phyloP scores from a whole-genome alignment of 148 eudicot species.

The Rhododendron kiyosumense region DNA sequence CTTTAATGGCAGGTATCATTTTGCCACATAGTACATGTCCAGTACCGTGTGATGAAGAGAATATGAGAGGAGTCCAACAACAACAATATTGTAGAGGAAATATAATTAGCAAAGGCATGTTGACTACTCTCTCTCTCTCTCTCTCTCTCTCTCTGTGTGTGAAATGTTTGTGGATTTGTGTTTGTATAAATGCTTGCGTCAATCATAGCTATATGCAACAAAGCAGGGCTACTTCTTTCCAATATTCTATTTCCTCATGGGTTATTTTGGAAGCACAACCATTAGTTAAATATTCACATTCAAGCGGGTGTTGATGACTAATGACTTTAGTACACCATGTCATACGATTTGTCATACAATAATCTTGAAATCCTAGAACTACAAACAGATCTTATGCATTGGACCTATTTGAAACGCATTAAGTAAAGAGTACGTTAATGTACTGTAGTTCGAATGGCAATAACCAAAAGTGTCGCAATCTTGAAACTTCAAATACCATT shows the following conservation, averaged over 20 bases:
- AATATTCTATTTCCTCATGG: neutral
- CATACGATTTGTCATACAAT: too few relatives aligned
- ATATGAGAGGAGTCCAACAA: neutral
- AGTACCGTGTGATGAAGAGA: neutral
- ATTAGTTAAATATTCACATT: neutral
- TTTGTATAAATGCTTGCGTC: neutral
- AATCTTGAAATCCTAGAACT: neutral
- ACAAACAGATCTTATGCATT: too few relatives aligned
- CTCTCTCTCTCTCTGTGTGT: neutral
- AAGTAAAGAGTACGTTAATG: neutral
- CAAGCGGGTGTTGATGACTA: neutral
- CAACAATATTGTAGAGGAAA: neutral
- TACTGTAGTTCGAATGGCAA: neutral
- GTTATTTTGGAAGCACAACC: neutral
- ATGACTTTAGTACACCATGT: too few relatives aligned
- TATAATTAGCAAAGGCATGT: neutral
- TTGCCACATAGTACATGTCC: neutral
- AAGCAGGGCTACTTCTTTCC: neutral
- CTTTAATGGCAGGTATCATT: neutral
- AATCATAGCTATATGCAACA: neutral
- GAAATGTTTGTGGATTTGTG: too few relatives aligned
- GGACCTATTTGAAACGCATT: neutral
- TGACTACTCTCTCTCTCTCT: neutral
- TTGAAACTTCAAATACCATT: neutral
- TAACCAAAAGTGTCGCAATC: neutral